These are phyloP conservation scores for Filobasidium wieringae DNA, from an alignment of 768 basidiomycete genomes.

Conservation along the genomic window DNA sequence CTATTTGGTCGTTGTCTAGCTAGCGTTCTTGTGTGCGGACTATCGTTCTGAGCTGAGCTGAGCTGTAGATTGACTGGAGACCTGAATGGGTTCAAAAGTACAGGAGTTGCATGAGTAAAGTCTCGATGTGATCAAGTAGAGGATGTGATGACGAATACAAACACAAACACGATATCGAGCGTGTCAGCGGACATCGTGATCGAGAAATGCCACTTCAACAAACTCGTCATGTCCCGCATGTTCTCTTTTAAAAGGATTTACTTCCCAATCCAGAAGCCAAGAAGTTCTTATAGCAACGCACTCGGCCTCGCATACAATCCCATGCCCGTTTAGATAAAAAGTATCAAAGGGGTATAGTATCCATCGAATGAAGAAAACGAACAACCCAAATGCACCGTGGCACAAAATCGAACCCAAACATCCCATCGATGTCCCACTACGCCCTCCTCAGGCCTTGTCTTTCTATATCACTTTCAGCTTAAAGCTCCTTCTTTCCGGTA, in stretches of 20 bases:
- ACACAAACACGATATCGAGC: too few relatives aligned
- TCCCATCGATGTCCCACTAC: too few relatives aligned
- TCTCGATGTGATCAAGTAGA: neutral
- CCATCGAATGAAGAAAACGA: neutral
- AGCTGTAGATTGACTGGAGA: too few relatives aligned
- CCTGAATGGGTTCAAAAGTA: too few relatives aligned
- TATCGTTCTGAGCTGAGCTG: too few relatives aligned
- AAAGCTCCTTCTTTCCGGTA: constrained; percentile 60
- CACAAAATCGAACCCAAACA: neutral
- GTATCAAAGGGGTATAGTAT: neutral
- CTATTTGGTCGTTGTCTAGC: neutral
- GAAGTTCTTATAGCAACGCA: constrained; percentile 17
- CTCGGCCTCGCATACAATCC: neutral
- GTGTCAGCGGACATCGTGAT: too few relatives aligned
- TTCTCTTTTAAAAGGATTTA: constrained; percentile 24
- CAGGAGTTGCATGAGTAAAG: neutral
- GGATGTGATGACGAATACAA: too few relatives aligned
- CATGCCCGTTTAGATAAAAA: neutral
- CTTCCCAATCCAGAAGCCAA: constrained; percentile 24
- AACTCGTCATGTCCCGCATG: constrained; percentile 20
- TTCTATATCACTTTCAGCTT: too few relatives aligned
- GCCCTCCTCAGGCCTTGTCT: too few relatives aligned
- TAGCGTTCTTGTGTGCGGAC: neutral
- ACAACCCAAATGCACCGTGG: neutral
- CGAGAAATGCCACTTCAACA: constrained; percentile 23